Base-by-base conservation (phyloP, 2,329 filamentous ascomycete species). In the Nemania sp. region DNA sequence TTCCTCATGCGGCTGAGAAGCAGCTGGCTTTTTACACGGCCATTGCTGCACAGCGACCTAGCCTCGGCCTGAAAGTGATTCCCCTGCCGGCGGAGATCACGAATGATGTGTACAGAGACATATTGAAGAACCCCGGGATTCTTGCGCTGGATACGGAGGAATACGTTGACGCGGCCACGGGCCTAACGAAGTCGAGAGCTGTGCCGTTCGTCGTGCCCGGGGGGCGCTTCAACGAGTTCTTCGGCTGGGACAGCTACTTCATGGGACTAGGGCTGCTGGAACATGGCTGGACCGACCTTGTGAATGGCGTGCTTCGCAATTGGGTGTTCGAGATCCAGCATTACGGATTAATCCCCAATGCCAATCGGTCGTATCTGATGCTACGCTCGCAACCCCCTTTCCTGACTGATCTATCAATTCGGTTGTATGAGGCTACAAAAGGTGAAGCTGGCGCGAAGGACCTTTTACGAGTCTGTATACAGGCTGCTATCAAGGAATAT, bases 221-320 rank as follows among this genome's bases (percentile, higher is more conserved):
- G 2, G 57, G 63, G 11, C 56, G 63, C 2, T 66, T 66, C 57
- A 66, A 66, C 27, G 63, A 66, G 22, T 66, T 61, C 27, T 66
- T 66, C 49, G 63, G 63, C 20, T 61, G 63, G 63, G 63, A 66
- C 51, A 61, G 56, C 38, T 66, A 66, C 57, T 61, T 62, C 57
- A 66, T 62, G 35, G 63, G 63, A 10, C 49, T 66, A 1, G 63
- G 63, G 1, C 56, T 62, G 11, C 38, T 66, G 15, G 20, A 18
- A 7, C 38, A 56, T n/a, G 38, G 57, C 51, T 18, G 57, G 6
- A 15, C 45, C 3, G 63, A 55, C 13, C 63, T 66, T 6, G 57
- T 66, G 8, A 18, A 15, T 6, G 51, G 63, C 15, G 29, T 66
- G 7, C 27, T 66, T 8, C 53, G 51, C 10, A 66, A 66, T 20